Evolutionary conservation across 768 basidiomycete species (phyloP), one percentile per base, ranked within the genome.

Genomic region (Mycena amicta): DNA sequence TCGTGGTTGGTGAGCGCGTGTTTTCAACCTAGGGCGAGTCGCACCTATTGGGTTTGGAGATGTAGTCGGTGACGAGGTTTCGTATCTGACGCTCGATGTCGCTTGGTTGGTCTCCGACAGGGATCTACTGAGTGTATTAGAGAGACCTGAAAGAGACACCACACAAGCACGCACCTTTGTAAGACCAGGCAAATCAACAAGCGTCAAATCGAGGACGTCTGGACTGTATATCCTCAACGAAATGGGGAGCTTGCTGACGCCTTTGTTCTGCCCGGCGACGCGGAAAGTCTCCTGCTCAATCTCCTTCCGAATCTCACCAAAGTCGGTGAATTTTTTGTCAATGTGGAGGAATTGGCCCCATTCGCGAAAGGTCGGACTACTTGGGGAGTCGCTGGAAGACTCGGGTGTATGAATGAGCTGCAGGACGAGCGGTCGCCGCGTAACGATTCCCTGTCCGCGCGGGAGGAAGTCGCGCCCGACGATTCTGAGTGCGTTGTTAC

Each of bases 231-330:
- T 97, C 71, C 93, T 85, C 47, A 99, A 81, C 57, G 95, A 93
- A 67, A 98, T 98, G 2, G 96, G 95, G 47, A 97, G 74, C 71
- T 95, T 95, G 76, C 93, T 95, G 58, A 99, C 90, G 45, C 97
- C 97, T 75, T 98, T 99, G 75, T 98, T 98, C 79, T 98, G 95
- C 0, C 97, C 97, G 0, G 97, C 97, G 18, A 99, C 95, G 43
- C 97, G 80, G 72, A 89, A 95, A 2, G 97, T 99, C 79, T 99
- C 97, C 70, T 92, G 89, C 74, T 99, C 97, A 58, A 99, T 99
- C 77, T 99, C 97, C 64, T 89, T 90, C 39, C 96, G 83, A 63
- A 98, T 90, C 67, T 98, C 96, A 45, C 83, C 79, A 68, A 95
- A 98, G 70, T 98, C 96, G n/a, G 93, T 95, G 75, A 95, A 98